Base-by-base conservation (phyloP, 1,284 basidiomycete genomes). In the Papiliotrema laurentii region DNA sequence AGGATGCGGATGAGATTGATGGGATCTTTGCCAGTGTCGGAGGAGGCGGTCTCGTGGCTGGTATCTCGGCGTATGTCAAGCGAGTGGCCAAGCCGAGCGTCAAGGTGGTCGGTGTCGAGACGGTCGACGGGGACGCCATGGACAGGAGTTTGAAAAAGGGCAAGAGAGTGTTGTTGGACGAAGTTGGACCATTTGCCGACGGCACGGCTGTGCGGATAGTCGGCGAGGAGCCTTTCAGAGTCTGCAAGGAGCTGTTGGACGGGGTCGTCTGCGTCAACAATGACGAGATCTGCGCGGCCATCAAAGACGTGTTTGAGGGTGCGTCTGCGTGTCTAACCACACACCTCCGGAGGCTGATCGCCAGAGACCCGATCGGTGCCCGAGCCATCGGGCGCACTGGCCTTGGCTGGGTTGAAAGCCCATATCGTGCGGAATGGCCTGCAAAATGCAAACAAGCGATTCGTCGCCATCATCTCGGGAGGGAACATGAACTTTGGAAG, bases 401-500 rank as follows among this genome's bases (percentile, higher is more conserved):
- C 87, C 0, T 78, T 98, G 19, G 96, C 96, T 4, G 90, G 91
- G 2, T 78, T 97, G 58, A 99, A 98, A 71, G 84, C 84, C 7
- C 83, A 97, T 70, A 89, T 98, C 55, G 64, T 83, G 27, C 74
- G 84, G 50, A 89, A 97, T 70, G 80, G 85, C 51, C 81, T 97
- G 26, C 66, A 89, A 45, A 87, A 87, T 40, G 82, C 86, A 1
- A 81, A 86, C 49, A 92, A 90, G 74, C 84, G 82, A 53, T 97
- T 93, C 59, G 90, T 97, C 30, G 92, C 83, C 2, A 84, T 97
- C 46, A 79, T 98, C 55, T 92, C 87, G 57, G 96, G 96, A 26
- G 96, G 96, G 14, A 98, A 99, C 75, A 97, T 98, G 90, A 97
- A 99, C 77, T 98, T 99, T 74, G 88, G 90, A 58, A 82, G 96